These are phyloP conservation scores for Candida tropicalis DNA, from an alignment of 1,139 yeast genomes.

Conservation along the genomic window DNA sequence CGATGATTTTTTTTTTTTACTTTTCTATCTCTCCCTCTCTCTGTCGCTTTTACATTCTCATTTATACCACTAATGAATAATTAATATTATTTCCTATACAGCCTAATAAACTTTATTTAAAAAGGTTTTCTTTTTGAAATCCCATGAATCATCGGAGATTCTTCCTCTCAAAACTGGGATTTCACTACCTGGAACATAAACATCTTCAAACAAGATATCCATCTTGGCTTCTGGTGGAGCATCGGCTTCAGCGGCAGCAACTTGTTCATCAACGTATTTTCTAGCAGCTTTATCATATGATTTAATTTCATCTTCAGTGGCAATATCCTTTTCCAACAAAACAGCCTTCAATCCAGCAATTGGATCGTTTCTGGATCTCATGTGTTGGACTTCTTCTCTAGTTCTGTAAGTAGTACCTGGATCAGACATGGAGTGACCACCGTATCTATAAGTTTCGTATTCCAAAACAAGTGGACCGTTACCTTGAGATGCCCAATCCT, in stretches of 20 bases:
- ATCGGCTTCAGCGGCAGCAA: slow-evolving; percentile 88
- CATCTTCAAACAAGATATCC: slow-evolving; percentile 94
- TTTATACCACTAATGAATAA: too few species aligned
- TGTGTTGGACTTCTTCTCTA: slow-evolving; percentile 98
- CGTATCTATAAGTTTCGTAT: slow-evolving; percentile 98
- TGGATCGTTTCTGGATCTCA: slow-evolving; percentile 98
- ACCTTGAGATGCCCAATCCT: slow-evolving; percentile 91
- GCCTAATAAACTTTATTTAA: slow-evolving; percentile 56
- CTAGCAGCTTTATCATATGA: slow-evolving; percentile 94
- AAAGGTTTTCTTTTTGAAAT: slow-evolving; percentile 74
- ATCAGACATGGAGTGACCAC: slow-evolving; percentile 99
- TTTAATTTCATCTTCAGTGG: slow-evolving; percentile 93
- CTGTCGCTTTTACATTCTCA: too few species aligned
- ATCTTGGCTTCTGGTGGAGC: slow-evolving; percentile 96
- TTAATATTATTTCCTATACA: slow-evolving; percentile 18
- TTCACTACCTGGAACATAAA: slow-evolving; percentile 93
- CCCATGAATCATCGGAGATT: slow-evolving; percentile 92
- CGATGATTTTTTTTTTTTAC: background rate
- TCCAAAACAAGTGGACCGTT: slow-evolving; percentile 96
- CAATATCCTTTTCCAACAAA: slow-evolving; percentile 78
- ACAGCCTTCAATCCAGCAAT: slow-evolving; percentile 93
- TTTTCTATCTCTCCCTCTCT: background rate
- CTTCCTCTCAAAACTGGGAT: slow-evolving; percentile 94
- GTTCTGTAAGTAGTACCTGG: slow-evolving; percentile 99
- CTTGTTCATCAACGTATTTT: slow-evolving; percentile 92